A percentile compares a stretch with the other conserved stretches of the same genome.
phyloP scores from a whole-genome alignment of 108 stramenopile genomes.

The Conticribra weissflogii region DNA sequence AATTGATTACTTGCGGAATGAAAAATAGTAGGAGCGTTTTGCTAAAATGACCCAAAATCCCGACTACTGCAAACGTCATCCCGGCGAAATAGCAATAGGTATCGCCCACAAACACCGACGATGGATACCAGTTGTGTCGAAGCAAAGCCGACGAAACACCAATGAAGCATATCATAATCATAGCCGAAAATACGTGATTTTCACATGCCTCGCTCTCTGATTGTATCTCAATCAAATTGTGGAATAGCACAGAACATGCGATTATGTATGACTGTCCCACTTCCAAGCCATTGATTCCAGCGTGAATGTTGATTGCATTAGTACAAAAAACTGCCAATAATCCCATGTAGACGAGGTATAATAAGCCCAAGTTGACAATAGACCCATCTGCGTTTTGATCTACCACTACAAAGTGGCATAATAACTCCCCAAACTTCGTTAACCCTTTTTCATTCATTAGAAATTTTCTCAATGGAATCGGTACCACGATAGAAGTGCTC shows the following conservation, averaged over 20 bases:
- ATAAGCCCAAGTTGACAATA: slow-evolving; percentile 81
- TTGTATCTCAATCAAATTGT: slow-evolving; percentile 79
- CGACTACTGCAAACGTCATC: slow-evolving; percentile 97
- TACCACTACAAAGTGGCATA: slow-evolving; percentile 58
- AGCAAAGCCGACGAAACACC: slow-evolving; percentile 88
- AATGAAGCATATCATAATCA: slow-evolving; percentile 85
- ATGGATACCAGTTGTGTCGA: slow-evolving; percentile 95
- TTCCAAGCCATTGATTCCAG: slow-evolving; percentile 99
- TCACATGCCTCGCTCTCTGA: slow-evolving; percentile 46
- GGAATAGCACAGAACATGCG: slow-evolving; percentile 80
- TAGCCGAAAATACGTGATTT: slow-evolving; percentile 87
- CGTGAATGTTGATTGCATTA: slow-evolving; percentile 99
- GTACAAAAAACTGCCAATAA: slow-evolving; percentile 98
- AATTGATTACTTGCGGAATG: slow-evolving; percentile 97
- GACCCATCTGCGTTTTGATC: slow-evolving; percentile 78
- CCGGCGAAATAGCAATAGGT: slow-evolving; percentile 99
- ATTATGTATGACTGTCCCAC: slow-evolving; percentile 95
- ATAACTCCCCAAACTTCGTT: slow-evolving; percentile 61
- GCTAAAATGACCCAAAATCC: slow-evolving; percentile 95
- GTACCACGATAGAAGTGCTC: slow-evolving; percentile 91
- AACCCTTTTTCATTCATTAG: slow-evolving; percentile 60
- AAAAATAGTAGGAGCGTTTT: slow-evolving; percentile 97
- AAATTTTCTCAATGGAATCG: slow-evolving; percentile 68
- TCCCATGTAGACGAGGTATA: slow-evolving; percentile 96
- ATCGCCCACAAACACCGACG: slow-evolving; percentile 97